phyloP scores from a whole-genome alignment of 192 early-diverging fungal genomes.

The Rhizophagus sp. region DNA sequence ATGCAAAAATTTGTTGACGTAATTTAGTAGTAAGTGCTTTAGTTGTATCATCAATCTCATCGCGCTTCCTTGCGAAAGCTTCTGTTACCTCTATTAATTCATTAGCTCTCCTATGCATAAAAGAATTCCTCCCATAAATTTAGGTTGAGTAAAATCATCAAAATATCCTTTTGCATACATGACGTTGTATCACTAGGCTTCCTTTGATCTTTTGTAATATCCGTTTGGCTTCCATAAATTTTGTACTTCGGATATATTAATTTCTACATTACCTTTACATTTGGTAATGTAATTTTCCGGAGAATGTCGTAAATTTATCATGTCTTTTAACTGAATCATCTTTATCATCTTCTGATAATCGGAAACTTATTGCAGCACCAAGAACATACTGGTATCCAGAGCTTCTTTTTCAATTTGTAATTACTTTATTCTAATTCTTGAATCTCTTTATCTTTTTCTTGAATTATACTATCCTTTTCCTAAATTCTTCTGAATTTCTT shows the following conservation, averaged over 20 bases:
- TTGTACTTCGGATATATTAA: neutral
- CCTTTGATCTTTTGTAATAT: neutral
- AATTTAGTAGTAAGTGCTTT: slow-evolving; percentile 7
- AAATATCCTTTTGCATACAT: neutral
- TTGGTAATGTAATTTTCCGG: neutral
- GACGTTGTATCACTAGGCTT: slow-evolving; percentile 17
- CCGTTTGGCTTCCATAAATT: slow-evolving; percentile 1
- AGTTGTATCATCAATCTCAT: neutral
- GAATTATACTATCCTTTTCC: neutral
- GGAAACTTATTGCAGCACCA: slow-evolving; percentile 5
- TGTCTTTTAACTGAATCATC: neutral
- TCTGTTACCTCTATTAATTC: neutral
- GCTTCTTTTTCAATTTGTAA: neutral
- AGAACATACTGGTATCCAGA: slow-evolving; percentile 18
- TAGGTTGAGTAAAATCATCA: too few relatives aligned
- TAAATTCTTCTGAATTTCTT: too few relatives aligned
- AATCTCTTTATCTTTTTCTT: neutral
- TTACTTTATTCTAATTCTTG: neutral
- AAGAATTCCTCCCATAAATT: neutral
- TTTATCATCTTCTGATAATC: slow-evolving; percentile 14
- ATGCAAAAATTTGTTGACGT: slow-evolving; percentile 26
- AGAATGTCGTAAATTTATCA: neutral
- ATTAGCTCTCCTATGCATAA: neutral
- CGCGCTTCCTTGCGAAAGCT: neutral
- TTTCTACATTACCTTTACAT: neutral